Conservation (phyloP, 352 stramenopile species). For the Peronospora farinosa region DNA sequence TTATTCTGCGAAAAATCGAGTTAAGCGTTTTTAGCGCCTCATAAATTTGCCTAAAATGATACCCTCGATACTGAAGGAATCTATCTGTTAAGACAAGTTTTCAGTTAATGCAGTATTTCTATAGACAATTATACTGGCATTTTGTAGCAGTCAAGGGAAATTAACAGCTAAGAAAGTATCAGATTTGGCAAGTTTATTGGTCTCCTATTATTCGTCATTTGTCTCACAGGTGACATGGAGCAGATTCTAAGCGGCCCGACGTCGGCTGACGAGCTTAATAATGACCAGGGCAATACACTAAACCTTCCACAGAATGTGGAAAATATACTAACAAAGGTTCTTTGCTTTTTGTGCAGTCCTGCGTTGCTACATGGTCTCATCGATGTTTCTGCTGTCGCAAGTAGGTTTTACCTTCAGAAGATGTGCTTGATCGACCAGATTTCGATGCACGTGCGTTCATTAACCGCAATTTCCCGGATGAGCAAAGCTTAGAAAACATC, state of each 20-base stretch:
- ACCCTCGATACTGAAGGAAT: too few relatives aligned
- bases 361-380: background rate
- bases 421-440: constrained; percentile 81
- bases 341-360: background rate
- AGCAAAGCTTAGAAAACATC: constrained; percentile 72
- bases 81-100: too few relatives aligned
- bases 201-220: background rate
- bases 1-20: too few relatives aligned
- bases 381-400: background rate
- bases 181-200: too few relatives aligned
- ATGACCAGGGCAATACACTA: constrained; percentile 26
- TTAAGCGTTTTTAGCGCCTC: too few relatives aligned
- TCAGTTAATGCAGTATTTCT: too few relatives aligned
- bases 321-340: constrained; percentile 46
- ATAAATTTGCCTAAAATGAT: too few relatives aligned
- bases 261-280: background rate
- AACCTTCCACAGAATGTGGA: constrained; percentile 51
- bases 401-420: constrained; percentile 72
- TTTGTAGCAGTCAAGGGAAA: too few relatives aligned
- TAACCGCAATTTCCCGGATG: constrained; percentile 89
- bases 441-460: constrained; percentile 91
- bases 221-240: constrained; percentile 9
- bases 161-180: too few relatives aligned
- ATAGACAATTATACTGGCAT: too few relatives aligned
- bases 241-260: constrained; percentile 9